A percentile compares a stretch with the other conserved stretches of the same genome.
Conservation (phyloP, 2,329 filamentous ascomycete genomes). For the Aspergillus intermedius region DNA sequence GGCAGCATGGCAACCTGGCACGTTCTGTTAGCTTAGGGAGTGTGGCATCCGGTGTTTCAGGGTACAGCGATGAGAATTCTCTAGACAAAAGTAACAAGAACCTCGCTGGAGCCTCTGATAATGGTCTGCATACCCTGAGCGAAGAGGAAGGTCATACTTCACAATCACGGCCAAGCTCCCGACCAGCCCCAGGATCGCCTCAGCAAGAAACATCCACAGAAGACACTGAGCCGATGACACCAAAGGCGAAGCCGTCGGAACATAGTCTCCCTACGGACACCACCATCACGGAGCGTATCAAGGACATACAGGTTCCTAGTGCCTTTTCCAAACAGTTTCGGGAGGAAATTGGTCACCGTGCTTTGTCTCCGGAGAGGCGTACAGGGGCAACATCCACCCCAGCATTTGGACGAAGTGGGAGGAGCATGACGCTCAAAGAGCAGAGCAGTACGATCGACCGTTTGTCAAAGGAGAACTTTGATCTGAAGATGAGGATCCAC, state of each 20-base stretch:
- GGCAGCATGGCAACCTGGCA: slow-evolving; percentile 48
- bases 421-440: slow-evolving; percentile 84
- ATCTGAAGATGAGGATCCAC: slow-evolving; percentile 94
- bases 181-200: slow-evolving; percentile 33
- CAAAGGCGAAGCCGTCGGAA: slow-evolving; percentile 54
- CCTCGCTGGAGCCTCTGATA: slow-evolving; percentile 37
- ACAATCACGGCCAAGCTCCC: slow-evolving; percentile 15
- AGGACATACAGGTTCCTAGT: slow-evolving; percentile 84
- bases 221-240: slow-evolving; percentile 59
- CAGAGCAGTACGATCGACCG: slow-evolving; percentile 96
- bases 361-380: slow-evolving; percentile 55
- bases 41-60: slow-evolving; percentile 68
- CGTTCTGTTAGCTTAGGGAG: slow-evolving; percentile 82
- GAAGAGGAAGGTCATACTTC: slow-evolving; percentile 45
- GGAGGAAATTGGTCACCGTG: slow-evolving; percentile 56
- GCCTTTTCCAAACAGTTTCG: slow-evolving; percentile 81
- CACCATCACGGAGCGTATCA: slow-evolving; percentile 77
- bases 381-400: slow-evolving; percentile 44
- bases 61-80: slow-evolving; percentile 45
- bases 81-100: slow-evolving; percentile 33
- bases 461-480: slow-evolving; percentile 95
- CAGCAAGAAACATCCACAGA: slow-evolving; percentile 30
- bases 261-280: slow-evolving; percentile 73
- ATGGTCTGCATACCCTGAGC: slow-evolving; percentile 50
- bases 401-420: slow-evolving; percentile 50